phyloP scores from a whole-genome alignment of 805 yeast species.

The Cyberlindnera petersonii region DNA sequence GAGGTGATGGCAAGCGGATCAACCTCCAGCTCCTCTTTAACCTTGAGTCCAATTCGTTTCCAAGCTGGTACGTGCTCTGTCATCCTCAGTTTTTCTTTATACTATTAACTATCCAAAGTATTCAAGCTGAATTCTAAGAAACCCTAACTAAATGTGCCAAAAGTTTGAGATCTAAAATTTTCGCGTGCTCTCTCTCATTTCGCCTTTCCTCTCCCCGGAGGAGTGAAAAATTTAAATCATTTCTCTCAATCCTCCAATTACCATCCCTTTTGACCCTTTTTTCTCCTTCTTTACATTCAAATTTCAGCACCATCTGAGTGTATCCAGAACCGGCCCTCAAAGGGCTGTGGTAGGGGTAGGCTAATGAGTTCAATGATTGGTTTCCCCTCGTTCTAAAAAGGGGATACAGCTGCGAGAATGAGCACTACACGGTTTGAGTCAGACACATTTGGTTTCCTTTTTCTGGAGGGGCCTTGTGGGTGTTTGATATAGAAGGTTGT shows the following conservation, averaged over 20 bases:
- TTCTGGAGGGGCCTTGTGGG: constrained; percentile 21
- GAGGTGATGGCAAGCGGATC: constrained; percentile 44
- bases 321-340: neutral
- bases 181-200: constrained; percentile 1
- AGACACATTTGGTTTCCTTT: constrained; percentile 19
- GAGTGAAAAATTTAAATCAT: too few species aligned
- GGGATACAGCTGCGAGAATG: constrained; percentile 24
- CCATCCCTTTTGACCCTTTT: neutral
- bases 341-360: neutral
- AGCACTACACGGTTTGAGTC: constrained; percentile 32
- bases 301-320: constrained; percentile 19
- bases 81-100: constrained; percentile 11
- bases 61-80: constrained; percentile 63
- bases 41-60: constrained; percentile 71
- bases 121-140: neutral
- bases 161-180: constrained; percentile 5
- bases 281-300: constrained; percentile 23
- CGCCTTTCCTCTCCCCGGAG: too few species aligned
- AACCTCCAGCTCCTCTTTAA: constrained; percentile 41
- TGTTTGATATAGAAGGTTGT: constrained; percentile 32
- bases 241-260: neutral
- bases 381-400: constrained; percentile 7
- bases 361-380: constrained; percentile 2
- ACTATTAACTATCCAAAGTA: neutral
- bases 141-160: constrained; percentile 4